Base-by-base conservation (phyloP, 2,329 filamentous ascomycete species). In the Emmonsiellopsis sp. region DNA sequence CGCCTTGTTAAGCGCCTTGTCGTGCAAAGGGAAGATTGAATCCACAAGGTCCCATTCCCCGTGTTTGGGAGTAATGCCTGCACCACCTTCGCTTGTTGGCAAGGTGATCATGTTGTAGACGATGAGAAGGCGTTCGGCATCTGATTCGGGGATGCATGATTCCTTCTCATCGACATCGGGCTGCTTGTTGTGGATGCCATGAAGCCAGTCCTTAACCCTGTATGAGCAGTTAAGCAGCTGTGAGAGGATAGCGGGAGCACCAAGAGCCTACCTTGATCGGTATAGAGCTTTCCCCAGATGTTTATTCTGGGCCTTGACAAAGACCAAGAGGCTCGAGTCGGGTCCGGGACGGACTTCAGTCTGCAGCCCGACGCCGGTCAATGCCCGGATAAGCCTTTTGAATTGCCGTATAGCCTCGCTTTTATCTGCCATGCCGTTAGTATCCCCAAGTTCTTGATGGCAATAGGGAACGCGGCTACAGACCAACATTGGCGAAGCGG, bases 161-260 rank as follows among this genome's bases (percentile, higher is more conserved):
- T 82, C 76, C 47, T 79, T 73, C 14, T 88, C 82, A 60, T 94
- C 84, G 64, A 83, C 85, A 53, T 83, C 80, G 0, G 92, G 92
- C 37, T 89, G 84, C 17, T 82, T 80, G 49, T 87, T 80, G 57
- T 89, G 85, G 52, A 96, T 86, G 51, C 91, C 90, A 66, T 93
- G 86, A 36, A 97, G 82, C 89, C 91, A 98, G 71, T 97, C 93
- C 66, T 90, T 87, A 14, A 96, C 84, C 58, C 93, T 87, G 54
- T 6, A 21, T 8, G 45, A 34, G 5, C 33, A 32, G 47, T 49
- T 42, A 49, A 47, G 32, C 10, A 37, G 37, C 21, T 10, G 11
- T 14, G 13, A 5, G 6, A 5, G 27, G 13, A 43, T 10, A 5
- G n/a, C 6, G 5, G 42, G 14, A 49, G n/a, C 14, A 37, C 31